phyloP scores from a whole-genome alignment of 106 monocot species.

The Acorus gramineus region DNA sequence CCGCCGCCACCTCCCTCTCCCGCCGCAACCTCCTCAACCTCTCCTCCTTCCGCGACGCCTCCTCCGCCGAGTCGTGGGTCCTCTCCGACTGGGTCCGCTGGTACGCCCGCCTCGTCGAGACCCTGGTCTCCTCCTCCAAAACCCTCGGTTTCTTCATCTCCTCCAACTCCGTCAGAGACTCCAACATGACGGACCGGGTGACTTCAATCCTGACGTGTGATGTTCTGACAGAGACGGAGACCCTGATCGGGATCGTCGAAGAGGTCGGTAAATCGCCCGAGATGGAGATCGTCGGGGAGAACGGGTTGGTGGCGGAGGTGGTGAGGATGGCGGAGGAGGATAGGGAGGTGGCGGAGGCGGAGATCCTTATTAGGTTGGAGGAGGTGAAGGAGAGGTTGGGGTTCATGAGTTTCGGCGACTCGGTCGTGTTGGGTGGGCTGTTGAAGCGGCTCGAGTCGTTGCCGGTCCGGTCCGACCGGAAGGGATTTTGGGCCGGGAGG shows the following conservation, averaged over 20 bases:
- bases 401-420: constrained; percentile 1
- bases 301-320: constrained; percentile 5
- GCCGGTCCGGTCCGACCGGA: not conserved
- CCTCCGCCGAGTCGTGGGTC: not conserved
- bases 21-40: constrained; percentile 23
- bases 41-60: constrained; percentile 14
- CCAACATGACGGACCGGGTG: not conserved
- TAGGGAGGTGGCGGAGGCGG: not conserved
- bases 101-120: constrained; percentile 25
- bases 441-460: constrained; percentile 11
- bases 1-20: not conserved
- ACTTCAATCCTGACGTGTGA: not conserved
- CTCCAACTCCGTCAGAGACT: not conserved
- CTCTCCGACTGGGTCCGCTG: constrained; percentile 13
- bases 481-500: not conserved
- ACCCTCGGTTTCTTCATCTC: not conserved
- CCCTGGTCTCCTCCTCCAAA: constrained; percentile 5
- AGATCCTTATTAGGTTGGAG: constrained; percentile 7
- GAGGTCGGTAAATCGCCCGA: constrained; percentile 9
- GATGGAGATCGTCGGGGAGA: not conserved
- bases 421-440: constrained; percentile 10
- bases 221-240: constrained; percentile 5
- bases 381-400: constrained; percentile 15
- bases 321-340: constrained; percentile 12
- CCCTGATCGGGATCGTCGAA: constrained; percentile 13